Conservation (phyloP, 2,329 filamentous ascomycete genomes). For the Tolypocladium ophioglossoides region DNA sequence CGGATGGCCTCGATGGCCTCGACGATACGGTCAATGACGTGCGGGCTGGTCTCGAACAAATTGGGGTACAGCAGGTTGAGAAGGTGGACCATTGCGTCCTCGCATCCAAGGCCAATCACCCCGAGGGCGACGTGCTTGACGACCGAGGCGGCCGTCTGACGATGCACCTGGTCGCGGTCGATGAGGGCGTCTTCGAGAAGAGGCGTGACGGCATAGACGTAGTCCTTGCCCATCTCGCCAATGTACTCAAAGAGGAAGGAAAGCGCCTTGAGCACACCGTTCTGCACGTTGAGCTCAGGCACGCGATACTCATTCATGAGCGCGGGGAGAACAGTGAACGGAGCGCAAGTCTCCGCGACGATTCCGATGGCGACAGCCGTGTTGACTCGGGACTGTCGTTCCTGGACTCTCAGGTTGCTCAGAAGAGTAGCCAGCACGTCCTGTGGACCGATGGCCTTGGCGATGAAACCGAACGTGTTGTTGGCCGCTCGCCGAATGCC, state of each 20-base stretch:
- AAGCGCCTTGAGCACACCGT: conserved; percentile 92
- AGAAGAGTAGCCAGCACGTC: conserved; percentile 92
- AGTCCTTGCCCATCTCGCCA: conserved; percentile 98
- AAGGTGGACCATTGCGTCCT: conserved; percentile 96
- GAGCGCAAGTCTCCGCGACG: conserved; percentile 94
- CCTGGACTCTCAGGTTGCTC: conserved; percentile 93
- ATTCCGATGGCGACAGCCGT: conserved; percentile 98
- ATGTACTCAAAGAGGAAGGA: conserved; percentile 99
- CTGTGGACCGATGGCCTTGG: conserved; percentile 95
- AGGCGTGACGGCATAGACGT: conserved; percentile 95
- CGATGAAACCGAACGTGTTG: conserved; percentile 99
- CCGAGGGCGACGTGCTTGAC: conserved; percentile 97
- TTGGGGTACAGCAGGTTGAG: conserved; percentile 96
- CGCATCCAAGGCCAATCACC: conserved; percentile 93
- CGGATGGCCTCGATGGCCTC: conserved; percentile 95
- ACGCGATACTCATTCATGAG: conserved; percentile 99
- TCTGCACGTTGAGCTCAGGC: conserved; percentile 96
- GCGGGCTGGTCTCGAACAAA: conserved; percentile 92
- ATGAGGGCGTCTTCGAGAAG: conserved; percentile 94
- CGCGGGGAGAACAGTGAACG: conserved; percentile 95
- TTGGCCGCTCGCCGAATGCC: conserved; percentile 96
- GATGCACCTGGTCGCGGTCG: conserved; percentile 94
- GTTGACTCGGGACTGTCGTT: conserved; percentile 96
- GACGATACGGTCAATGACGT: conserved; percentile 96
- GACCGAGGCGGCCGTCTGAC: conserved; percentile 90